Base-by-base conservation (phyloP, 768 basidiomycete species). In the Boletus speciosus region DNA sequence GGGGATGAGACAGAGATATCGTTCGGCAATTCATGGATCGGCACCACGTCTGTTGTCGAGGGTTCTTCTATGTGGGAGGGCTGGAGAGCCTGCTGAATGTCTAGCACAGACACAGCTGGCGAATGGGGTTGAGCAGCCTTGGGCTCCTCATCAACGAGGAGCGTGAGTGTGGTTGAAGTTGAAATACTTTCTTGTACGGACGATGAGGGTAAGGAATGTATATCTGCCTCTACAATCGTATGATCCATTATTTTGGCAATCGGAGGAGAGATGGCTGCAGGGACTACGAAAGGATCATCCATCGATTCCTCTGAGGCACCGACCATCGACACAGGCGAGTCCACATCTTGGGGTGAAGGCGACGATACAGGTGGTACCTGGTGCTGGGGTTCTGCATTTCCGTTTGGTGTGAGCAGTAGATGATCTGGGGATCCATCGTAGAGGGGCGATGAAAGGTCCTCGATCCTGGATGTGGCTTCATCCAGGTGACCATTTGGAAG, bases 51-150 rank as follows among this genome's bases (percentile, higher is more conserved):
- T 8, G 1, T 36, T 7, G 40, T 47, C 11, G n/a, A 15, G 21
- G 23, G 34, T 9, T n/a, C 44, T 9, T 49, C 47, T 38, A 7
- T 19, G 15, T 2, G 34, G 12, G 41, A 36, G 23, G 40, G 16
- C 19, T 31, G 47, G 21, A 32, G n/a, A 16, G 51, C 54, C 14
- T 59, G 58, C 9, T 5, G 27, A 0, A 64, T 47, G n/a, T 66
- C 61, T 8, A 61, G 49, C 34, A 51, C 37, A 38, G 66, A 67
- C 23, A 64, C 56, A 2, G 55, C 56, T 1, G 64, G 66, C 0
- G 64, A 66, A 16, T 37, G 19, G 31, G 40, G 9, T 25, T 40
- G 51, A 25, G n/a, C n/a, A 34, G 34, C 32, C 27, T 56, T 48
- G 23, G 38, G 43, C 19, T 57, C 58, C 36, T 63, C 57, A 4